Evolutionary conservation across 2,329 filamentous ascomycete genomes (phyloP).

Genomic region (Pyrenophora seminiperda): DNA sequence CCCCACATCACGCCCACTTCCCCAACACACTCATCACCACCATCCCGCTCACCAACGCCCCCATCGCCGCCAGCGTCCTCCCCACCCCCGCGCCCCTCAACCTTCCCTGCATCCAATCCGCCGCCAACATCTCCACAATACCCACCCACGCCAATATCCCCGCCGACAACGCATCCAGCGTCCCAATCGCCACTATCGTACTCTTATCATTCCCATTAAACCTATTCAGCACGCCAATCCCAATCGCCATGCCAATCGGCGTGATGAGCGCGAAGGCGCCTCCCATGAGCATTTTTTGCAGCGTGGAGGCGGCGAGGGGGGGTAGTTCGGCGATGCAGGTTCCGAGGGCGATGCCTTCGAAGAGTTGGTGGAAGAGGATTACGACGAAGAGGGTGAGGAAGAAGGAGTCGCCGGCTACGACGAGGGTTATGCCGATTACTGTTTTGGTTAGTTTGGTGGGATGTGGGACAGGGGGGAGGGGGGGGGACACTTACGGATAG

Average conservation of each 20-base stretch:
- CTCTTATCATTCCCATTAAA: slow-evolving; percentile 75
- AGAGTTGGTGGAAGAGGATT: slow-evolving; percentile 79
- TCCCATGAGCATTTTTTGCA: slow-evolving; percentile 66
- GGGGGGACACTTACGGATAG: slow-evolving; percentile 62
- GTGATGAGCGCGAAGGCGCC: slow-evolving; percentile 71
- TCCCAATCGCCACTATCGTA: slow-evolving; percentile 74
- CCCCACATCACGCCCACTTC: slow-evolving; percentile 67
- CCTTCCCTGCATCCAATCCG: slow-evolving; percentile 67
- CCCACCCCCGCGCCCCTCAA: slow-evolving; percentile 58
- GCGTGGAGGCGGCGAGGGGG: slow-evolving; percentile 38
- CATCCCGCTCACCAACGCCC: slow-evolving; percentile 66
- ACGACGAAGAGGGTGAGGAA: slow-evolving; percentile 63
- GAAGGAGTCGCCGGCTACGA: slow-evolving; percentile 57
- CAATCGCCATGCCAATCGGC: slow-evolving; percentile 79
- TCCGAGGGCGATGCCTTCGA: slow-evolving; percentile 76
- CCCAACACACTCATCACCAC: slow-evolving; percentile 73
- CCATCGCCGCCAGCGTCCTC: slow-evolving; percentile 57
- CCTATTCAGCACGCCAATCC: slow-evolving; percentile 69
- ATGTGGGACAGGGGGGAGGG: too few relatives aligned
- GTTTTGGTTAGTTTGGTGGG: slow-evolving; percentile 3
- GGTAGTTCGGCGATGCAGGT: slow-evolving; percentile 69
- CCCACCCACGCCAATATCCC: slow-evolving; percentile 82
- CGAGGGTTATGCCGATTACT: slow-evolving; percentile 69
- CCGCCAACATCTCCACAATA: slow-evolving; percentile 78
- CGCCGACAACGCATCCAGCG: slow-evolving; percentile 73